These are phyloP conservation scores for Mortierella sp. DNA, from an alignment of 371 early-diverging fungal genomes.

Conservation along the genomic window DNA sequence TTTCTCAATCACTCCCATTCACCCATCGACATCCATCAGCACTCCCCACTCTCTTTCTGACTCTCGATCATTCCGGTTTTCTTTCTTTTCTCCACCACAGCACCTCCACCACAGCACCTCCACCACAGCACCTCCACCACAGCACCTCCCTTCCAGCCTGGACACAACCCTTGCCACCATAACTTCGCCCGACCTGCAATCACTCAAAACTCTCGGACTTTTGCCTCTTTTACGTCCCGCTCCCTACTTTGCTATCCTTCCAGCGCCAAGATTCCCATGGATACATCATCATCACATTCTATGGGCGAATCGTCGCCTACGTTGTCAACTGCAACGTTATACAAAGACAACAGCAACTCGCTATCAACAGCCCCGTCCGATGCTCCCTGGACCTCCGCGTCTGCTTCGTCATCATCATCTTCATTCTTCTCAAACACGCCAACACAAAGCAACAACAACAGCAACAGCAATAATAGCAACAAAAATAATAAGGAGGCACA, in stretches of 20 bases:
- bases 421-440: neutral
- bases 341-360: neutral
- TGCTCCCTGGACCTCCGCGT: neutral
- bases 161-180: neutral
- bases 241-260: neutral
- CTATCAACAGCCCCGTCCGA: neutral
- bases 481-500: neutral
- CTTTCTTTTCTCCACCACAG: neutral
- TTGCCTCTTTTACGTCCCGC: neutral
- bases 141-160: neutral
- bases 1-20: neutral
- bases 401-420: neutral
- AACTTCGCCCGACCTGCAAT: neutral
- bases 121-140: neutral
- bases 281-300: neutral
- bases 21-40: neutral
- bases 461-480: neutral
- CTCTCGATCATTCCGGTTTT: neutral
- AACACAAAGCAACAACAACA: neutral
- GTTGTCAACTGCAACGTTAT: neutral
- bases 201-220: neutral
- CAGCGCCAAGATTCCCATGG: neutral
- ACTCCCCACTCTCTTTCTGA: too few species aligned
- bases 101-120: neutral
- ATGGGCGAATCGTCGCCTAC: too few species aligned